A percentile compares a stretch with the other conserved stretches of the same genome.
phyloP scores from a whole-genome alignment of 331 rosid species.

The Rosa hybrid region DNA sequence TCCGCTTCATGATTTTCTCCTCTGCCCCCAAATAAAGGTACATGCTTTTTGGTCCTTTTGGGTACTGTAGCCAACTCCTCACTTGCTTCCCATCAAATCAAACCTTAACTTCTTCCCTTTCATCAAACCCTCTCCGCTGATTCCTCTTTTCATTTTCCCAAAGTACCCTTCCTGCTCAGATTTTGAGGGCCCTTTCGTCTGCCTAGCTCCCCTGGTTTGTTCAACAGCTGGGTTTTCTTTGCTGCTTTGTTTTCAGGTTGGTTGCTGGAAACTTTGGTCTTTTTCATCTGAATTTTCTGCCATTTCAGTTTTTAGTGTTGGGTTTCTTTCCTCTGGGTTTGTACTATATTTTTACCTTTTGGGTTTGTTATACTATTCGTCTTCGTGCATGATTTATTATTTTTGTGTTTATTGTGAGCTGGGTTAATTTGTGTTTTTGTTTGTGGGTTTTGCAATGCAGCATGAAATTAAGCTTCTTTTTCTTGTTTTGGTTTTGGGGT shows the following conservation, averaged over 20 bases:
- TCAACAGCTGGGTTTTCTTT: neutral
- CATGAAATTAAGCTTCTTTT: neutral
- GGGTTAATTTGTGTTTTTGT: neutral
- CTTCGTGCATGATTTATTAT: neutral
- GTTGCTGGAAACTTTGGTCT: neutral
- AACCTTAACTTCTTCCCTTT: no score
- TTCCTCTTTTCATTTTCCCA: neutral
- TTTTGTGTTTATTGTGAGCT: neutral
- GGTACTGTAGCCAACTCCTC: neutral
- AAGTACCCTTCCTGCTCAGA: neutral
- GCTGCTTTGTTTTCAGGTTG: neutral
- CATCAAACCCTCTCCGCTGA: neutral
- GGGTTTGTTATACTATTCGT: neutral
- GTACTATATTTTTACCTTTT: neutral
- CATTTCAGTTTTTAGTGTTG: neutral
- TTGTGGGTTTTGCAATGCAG: slow-evolving; percentile 1
- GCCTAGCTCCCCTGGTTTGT: neutral
- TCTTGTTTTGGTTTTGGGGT: neutral
- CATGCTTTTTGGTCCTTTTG: neutral
- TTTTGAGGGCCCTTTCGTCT: neutral
- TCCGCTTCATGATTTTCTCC: no score
- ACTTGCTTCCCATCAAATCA: neutral
- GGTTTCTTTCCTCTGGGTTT: neutral
- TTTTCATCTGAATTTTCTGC: neutral
- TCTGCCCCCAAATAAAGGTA: neutral